These are phyloP conservation scores for Punica granatum DNA, from an alignment of 345 rosid genomes.

Conservation along the genomic window DNA sequence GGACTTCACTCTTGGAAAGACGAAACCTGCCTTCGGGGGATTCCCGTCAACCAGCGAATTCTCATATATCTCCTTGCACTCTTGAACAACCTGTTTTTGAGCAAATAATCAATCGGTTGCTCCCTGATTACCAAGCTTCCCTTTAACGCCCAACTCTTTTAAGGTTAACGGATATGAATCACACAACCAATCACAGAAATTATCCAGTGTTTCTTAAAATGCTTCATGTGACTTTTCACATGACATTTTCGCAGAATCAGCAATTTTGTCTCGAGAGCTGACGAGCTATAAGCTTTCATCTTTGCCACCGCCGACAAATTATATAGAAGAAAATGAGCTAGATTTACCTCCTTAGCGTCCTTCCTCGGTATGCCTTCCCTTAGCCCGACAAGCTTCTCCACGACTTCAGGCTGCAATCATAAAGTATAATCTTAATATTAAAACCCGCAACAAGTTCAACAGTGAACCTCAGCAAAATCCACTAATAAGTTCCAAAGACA, in stretches of 20 bases:
- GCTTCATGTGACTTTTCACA: no score
- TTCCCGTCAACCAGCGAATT: slow-evolving; percentile 77
- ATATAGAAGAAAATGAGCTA: neutral
- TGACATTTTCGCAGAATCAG: neutral
- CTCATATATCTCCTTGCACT: slow-evolving; percentile 93
- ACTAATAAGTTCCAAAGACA: neutral
- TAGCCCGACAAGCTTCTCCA: slow-evolving; percentile 90
- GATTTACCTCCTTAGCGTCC: slow-evolving; percentile 91
- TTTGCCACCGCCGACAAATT: neutral
- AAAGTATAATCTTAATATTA: neutral
- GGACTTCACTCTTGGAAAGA: slow-evolving; percentile 78
- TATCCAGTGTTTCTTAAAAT: no score
- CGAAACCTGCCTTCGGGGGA: slow-evolving; percentile 78
- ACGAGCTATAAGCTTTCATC: neutral
- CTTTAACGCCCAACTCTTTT: no score
- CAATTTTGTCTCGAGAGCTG: neutral
- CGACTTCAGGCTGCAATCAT: slow-evolving; percentile 74
- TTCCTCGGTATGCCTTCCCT: slow-evolving; percentile 97
- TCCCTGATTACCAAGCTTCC: neutral
- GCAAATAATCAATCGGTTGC: neutral
- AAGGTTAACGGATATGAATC: no score
- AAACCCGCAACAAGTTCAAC: neutral
- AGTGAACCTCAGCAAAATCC: neutral
- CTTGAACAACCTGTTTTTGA: slow-evolving; percentile 75
- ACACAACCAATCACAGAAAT: no score